A percentile compares a stretch with the other conserved stretches of the same genome.
phyloP scores from a whole-genome alignment of 495 filamentous ascomycete genomes.

The Polyplosphaeria fusca region DNA sequence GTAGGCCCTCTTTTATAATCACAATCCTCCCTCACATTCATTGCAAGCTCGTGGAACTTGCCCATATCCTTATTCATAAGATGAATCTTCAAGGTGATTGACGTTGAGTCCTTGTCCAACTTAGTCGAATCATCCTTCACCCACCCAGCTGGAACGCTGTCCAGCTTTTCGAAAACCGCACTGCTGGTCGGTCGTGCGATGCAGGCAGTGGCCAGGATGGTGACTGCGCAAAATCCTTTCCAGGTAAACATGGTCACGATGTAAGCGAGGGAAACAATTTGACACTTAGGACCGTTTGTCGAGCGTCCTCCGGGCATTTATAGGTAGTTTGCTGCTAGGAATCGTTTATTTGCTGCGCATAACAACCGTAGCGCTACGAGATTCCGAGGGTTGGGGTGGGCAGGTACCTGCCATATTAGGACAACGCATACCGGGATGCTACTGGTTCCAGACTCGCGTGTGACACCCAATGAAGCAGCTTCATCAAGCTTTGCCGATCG shows the following conservation, averaged over 20 bases:
- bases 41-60: constrained; percentile 11
- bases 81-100: constrained; percentile 12
- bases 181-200: not conserved
- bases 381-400: no score
- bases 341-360: no score
- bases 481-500: no score
- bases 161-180: constrained; percentile 5
- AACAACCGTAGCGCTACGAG: no score
- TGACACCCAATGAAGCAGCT: no score
- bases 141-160: constrained; percentile 5
- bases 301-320: no score
- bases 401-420: no score
- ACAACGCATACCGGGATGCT: no score
- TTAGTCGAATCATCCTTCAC: constrained; percentile 2
- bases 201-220: not conserved
- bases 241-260: constrained; percentile 5
- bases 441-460: no score
- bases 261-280: no score
- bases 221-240: not conserved
- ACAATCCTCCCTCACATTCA: constrained; percentile 1
- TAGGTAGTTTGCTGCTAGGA: no score
- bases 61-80: constrained; percentile 13
- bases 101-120: constrained; percentile 5
- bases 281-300: no score
- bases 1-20: not conserved